A percentile compares a stretch with the other conserved stretches of the same genome.
Evolutionary conservation across 129 eudicot species (phyloP).

Genomic region (Oenanthe sinensis): DNA sequence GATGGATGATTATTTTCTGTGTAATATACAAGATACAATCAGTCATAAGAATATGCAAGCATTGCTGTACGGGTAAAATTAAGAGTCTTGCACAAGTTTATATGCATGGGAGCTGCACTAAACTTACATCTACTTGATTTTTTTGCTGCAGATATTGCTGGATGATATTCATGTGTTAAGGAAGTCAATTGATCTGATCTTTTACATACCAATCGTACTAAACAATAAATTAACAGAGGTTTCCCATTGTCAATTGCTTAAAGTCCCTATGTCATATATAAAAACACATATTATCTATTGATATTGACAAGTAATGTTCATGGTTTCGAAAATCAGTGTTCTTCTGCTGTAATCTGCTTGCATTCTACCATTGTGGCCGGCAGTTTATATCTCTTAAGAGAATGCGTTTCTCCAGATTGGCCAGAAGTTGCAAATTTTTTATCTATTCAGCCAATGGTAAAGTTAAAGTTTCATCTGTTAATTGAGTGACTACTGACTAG

Average conservation of each 20-base stretch:
- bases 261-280: not conserved
- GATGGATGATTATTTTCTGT: too few relatives aligned
- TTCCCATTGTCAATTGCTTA: not conserved
- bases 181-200: conserved; percentile 66
- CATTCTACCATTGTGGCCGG: conserved; percentile 73
- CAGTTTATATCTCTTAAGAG: conserved; percentile 57
- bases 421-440: conserved; percentile 64
- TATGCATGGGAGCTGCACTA: not conserved
- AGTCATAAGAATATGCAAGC: too few relatives aligned
- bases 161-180: conserved; percentile 70
- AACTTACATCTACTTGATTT: not conserved
- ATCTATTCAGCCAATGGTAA: conserved; percentile 67
- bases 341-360: conserved; percentile 37
- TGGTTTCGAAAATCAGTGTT: conserved; percentile 36
- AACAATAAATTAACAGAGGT: conserved; percentile 52
- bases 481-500: too few relatives aligned
- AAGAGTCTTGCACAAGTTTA: not conserved
- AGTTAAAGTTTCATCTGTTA: conserved; percentile 3
- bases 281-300: not conserved
- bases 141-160: conserved; percentile 61
- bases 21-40: too few relatives aligned
- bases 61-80: too few relatives aligned
- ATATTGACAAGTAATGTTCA: conserved; percentile 14
- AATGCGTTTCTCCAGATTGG: conserved; percentile 60
- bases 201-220: conserved; percentile 40